Evolutionary conservation across 805 yeast genomes (phyloP), one percentile per base, ranked within the genome.

Genomic region (Ogataea naganishii): DNA sequence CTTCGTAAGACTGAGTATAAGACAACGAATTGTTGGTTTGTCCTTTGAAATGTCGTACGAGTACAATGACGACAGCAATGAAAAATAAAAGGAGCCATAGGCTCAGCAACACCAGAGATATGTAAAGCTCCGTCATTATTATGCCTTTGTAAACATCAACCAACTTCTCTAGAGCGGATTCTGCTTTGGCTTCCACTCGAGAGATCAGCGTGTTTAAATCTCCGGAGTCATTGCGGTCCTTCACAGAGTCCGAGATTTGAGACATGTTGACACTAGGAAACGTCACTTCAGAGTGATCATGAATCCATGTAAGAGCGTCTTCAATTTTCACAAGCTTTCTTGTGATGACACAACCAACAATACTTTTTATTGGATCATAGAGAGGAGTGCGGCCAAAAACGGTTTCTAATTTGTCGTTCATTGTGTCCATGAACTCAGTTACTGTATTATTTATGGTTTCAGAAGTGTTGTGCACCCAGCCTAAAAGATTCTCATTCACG

Each of bases 271-370:
- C 51, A 24, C 61, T 42, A 0, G 94, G 94, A 1, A 84, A 47
- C 1, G 58, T 39, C 3, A 86, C 53, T 11, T 72, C 62, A 3
- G 86, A 63, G 38, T 81, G 62, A 20, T 77, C 59, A 41, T 78
- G 63, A 2, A 86, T 58, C 96, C 96, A 92, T 2, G 76, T 68
- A 32, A 88, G 54, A 0, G 94, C 97, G 18, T 69, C 47, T 38
- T 81, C 81, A 3, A 85, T 60, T 14, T 67, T 62, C 10, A 62
- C 63, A 6, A 89, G 51, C 44, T 89, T 92, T 28, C 79, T 62
- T 12, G 83, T 89, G 22, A 92, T 62, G 3, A 83, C 72, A 57
- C 98, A 89, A 19, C 77, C 74, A 4, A 88, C 80, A 0, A 85
- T 73, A 0, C 78, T 66, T 18, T 66, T 64, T 26, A 85, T 63